Evolutionary conservation across 148 eudicot genomes (phyloP), one percentile per base, ranked within the genome.

Genomic region (Silene conica): DNA sequence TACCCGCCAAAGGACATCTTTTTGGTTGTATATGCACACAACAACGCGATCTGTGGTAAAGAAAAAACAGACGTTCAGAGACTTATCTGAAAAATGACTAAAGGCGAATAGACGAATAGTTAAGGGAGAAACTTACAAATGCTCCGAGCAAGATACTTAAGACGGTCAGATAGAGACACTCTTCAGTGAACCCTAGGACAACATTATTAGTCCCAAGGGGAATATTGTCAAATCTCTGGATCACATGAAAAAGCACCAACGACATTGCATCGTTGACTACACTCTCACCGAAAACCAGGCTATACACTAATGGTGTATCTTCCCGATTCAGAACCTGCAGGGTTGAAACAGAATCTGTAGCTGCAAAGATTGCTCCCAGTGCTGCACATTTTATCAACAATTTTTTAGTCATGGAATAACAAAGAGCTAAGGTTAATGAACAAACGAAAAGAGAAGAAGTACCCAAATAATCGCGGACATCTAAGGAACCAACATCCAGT

Each of bases 221-320:
- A 31, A 89, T 82, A 76, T 82, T 74, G 62, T 89, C 83, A 80
- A 86, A 83, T 76, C 76, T 85, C 80, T 85, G 88, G 73, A 88
- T 88, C 48, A 90, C 95, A 79, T 89, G 88, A 73, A 92, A 92
- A 62, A 89, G 90, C 76, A 92, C 97, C 60, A 92, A 86, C 7
- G 97, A 85, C 46, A 88, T 86, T 66, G 97, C 97, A 83, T 92
- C 97, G 79, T 92, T 92, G 23, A 92, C 97, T 41, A 91, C 97
- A 41, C 97, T 89, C 80, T 91, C 97, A 67, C 97, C 97, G 74
- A 91, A 91, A 13, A 88, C 95, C 73, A 92, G 74, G 81, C 97
- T 92, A 82, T 92, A 85, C 52, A 92, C 84, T 4, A 86, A 78
- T 22, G 95, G 97, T 19, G 92, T 89, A 76, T 86, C 90, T 14